These are phyloP conservation scores for Globisporangium mamillatum DNA, from an alignment of 352 stramenopile species.

Conservation along the genomic window DNA sequence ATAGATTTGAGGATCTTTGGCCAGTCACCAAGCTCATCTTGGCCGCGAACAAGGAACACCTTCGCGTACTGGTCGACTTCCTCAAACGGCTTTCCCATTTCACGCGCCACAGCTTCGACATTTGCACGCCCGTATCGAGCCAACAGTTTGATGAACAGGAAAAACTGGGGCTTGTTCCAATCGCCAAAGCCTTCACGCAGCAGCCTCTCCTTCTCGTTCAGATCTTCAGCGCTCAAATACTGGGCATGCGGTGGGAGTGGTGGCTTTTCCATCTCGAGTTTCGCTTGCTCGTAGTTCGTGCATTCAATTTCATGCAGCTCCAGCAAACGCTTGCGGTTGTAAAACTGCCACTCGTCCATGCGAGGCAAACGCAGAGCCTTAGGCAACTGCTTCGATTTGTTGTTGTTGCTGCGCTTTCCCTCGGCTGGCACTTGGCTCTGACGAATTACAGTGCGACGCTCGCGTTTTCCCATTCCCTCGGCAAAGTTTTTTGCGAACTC, in stretches of 20 bases:
- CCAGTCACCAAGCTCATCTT: slow-evolving; percentile 78
- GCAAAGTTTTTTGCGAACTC: slow-evolving; percentile 78
- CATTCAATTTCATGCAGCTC: slow-evolving; percentile 85
- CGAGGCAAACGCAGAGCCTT: slow-evolving; percentile 76
- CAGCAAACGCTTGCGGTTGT: slow-evolving; percentile 72
- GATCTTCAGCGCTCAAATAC: slow-evolving; percentile 82
- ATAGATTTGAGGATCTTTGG: slow-evolving; percentile 85
- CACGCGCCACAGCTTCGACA: slow-evolving; percentile 69
- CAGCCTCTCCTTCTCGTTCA: slow-evolving; percentile 91
- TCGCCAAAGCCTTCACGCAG: slow-evolving; percentile 82
- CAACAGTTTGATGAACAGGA: slow-evolving; percentile 82
- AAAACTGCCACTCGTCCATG: slow-evolving; percentile 90
- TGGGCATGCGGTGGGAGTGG: slow-evolving; percentile 64
- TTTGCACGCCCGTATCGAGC: slow-evolving; percentile 76
- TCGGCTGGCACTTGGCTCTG: slow-evolving; percentile 49
- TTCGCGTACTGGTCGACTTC: slow-evolving; percentile 69
- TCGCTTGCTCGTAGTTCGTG: slow-evolving; percentile 74
- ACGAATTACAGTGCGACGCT: slow-evolving; percentile 76
- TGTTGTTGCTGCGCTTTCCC: slow-evolving; percentile 37
- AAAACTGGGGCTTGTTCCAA: slow-evolving; percentile 89
- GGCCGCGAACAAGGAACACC: slow-evolving; percentile 66
- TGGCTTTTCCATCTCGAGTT: slow-evolving; percentile 73
- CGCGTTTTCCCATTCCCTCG: slow-evolving; percentile 81
- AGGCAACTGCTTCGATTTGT: slow-evolving; percentile 76
- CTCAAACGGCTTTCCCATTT: slow-evolving; percentile 82